A percentile compares a stretch with the other conserved stretches of the same genome.
Evolutionary conservation across 1,139 yeast genomes (phyloP).

Genomic region (Diutina catenulata): DNA sequence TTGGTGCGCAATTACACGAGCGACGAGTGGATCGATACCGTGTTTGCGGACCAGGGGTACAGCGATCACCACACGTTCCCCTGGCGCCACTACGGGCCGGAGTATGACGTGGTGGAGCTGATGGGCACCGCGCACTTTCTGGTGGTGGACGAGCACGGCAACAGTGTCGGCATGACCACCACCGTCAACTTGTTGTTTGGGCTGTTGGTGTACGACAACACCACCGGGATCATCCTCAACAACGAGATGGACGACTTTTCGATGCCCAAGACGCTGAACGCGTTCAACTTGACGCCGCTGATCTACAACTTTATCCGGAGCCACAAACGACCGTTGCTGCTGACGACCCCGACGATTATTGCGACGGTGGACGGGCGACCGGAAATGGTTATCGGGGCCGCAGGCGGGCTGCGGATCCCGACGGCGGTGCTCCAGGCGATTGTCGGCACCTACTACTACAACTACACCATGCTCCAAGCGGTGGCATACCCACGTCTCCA

Average conservation of each 20-base stretch:
- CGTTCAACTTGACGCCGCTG: conserved; percentile 75
- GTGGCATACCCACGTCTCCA: conserved; percentile 75
- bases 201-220: conserved; percentile 64
- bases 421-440: conserved; percentile 78
- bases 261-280: conserved; percentile 55
- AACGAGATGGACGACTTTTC: conserved; percentile 96
- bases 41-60: conserved; percentile 31
- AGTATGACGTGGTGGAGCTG: conserved; percentile 61
- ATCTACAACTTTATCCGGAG: conserved; percentile 68
- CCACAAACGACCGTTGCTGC: conserved; percentile 71
- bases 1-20: conserved; percentile 22
- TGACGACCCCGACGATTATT: conserved; percentile 68
- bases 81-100: conserved; percentile 71
- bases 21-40: conserved; percentile 43
- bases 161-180: conserved; percentile 80
- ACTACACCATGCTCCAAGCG: conserved; percentile 49
- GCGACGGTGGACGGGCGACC: conserved; percentile 32
- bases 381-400: conserved; percentile 75
- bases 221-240: conserved; percentile 74
- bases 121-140: conserved; percentile 87
- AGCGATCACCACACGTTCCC: conserved; percentile 45
- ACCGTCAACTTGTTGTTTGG: conserved; percentile 86
- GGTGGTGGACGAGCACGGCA: conserved; percentile 54
- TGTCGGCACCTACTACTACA: conserved; percentile 47
- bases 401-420: conserved; percentile 89